These are phyloP conservation scores for Eleusine coracana DNA, from an alignment of 176 grass and related monocot species.

Conservation along the genomic window DNA sequence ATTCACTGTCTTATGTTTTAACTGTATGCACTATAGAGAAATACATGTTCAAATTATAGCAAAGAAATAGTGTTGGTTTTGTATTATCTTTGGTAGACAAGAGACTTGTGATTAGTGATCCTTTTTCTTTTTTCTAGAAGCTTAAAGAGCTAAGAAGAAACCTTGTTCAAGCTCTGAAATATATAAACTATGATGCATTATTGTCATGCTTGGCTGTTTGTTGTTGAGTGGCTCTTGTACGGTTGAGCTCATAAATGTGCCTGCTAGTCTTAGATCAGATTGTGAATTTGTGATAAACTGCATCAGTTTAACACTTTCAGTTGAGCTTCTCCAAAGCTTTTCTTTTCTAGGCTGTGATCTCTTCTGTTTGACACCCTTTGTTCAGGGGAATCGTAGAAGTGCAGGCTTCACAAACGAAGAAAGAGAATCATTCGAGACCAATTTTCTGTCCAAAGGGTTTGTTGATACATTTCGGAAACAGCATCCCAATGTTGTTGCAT, in stretches of 20 bases:
- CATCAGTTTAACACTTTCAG: neutral
- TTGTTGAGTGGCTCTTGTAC: neutral
- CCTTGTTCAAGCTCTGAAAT: slow-evolving; percentile 17
- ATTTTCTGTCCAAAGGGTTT: slow-evolving; percentile 71
- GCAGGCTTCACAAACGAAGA: slow-evolving; percentile 72
- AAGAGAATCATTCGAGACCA: slow-evolving; percentile 63
- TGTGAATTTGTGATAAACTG: slow-evolving; percentile 4
- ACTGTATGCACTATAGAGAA: neutral
- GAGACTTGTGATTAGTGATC: neutral
- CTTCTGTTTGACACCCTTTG: neutral
- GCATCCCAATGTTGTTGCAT: slow-evolving; percentile 60
- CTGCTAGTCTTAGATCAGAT: neutral
- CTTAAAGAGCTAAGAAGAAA: neutral
- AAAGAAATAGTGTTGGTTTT: slow-evolving; percentile 14
- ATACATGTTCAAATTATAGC: slow-evolving; percentile 15
- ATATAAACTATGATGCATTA: neutral
- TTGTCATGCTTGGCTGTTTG: neutral
- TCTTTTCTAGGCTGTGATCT: slow-evolving; percentile 8
- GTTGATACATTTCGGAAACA: slow-evolving; percentile 67
- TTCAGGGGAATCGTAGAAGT: slow-evolving; percentile 67
- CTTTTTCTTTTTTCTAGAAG: neutral
- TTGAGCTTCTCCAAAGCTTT: slow-evolving; percentile 11
- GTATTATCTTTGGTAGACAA: neutral
- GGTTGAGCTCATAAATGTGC: neutral
- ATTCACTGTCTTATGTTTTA: neutral